Conservation (phyloP, 371 early-diverging fungal genomes). For the Mucor irregularis region DNA sequence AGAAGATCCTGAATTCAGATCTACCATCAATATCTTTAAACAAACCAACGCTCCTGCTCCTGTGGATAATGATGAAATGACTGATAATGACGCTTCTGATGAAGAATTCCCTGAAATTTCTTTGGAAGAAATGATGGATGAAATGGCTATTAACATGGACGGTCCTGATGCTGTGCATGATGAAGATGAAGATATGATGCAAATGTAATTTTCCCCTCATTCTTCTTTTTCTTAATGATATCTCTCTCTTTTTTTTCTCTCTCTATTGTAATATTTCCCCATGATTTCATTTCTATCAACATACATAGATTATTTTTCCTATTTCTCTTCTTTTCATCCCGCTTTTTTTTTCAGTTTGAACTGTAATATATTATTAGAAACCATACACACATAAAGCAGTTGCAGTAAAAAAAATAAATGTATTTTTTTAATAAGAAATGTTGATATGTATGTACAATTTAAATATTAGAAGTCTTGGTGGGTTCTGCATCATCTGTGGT, state of each 20-base stretch:
- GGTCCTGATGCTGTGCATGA: slow-evolving; percentile 47
- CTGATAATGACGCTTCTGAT: slow-evolving; percentile 49
- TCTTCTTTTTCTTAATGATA: background rate
- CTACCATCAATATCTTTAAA: slow-evolving; percentile 92
- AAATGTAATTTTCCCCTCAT: slow-evolving; percentile 5
- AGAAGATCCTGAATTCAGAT: slow-evolving; percentile 94
- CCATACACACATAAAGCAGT: too few species aligned
- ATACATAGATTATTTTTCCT: background rate
- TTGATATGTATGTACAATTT: too few species aligned
- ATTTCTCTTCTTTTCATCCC: background rate
- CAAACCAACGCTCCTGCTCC: slow-evolving; percentile 25
- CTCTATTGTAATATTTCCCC: slow-evolving; percentile 1
- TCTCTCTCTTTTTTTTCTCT: background rate
- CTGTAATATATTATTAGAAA: too few species aligned
- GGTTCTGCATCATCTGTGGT: background rate
- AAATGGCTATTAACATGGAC: slow-evolving; percentile 69
- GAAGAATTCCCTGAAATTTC: slow-evolving; percentile 90
- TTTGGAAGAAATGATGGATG: slow-evolving; percentile 90
- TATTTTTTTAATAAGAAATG: too few species aligned
- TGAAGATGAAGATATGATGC: slow-evolving; percentile 42
- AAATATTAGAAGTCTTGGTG: background rate
- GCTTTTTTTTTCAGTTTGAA: too few species aligned
- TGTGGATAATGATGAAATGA: slow-evolving; percentile 54
- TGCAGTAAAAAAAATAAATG: too few species aligned
- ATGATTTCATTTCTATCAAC: background rate